Evolutionary conservation across 345 rosid species (phyloP).

Genomic region (Populus tremula): DNA sequence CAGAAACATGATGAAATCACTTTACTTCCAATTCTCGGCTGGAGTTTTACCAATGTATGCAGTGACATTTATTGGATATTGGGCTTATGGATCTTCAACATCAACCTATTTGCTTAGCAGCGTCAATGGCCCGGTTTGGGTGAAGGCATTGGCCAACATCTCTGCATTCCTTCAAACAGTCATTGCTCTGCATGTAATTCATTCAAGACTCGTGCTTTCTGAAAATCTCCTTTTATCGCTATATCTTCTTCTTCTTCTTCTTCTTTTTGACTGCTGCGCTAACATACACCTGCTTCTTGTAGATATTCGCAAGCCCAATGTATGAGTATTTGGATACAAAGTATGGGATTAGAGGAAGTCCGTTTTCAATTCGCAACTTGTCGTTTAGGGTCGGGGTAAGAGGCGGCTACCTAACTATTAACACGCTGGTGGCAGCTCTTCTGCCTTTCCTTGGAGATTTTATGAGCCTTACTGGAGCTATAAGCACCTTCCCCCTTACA

Average conservation of each 20-base stretch:
- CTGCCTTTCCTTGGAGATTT: constrained; percentile 91
- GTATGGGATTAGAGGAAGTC: constrained; percentile 68
- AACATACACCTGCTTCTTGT: neutral
- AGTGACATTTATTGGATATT: constrained; percentile 70
- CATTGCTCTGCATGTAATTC: constrained; percentile 75
- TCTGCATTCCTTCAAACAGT: constrained; percentile 80
- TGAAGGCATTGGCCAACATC: constrained; percentile 70
- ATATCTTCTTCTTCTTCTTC: no score
- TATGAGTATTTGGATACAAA: constrained; percentile 86
- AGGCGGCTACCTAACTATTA: constrained; percentile 70
- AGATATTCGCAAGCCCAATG: constrained; percentile 95
- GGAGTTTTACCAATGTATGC: constrained; percentile 77
- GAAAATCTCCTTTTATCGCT: neutral
- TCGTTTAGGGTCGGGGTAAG: constrained; percentile 59
- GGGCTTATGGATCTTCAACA: constrained; percentile 93
- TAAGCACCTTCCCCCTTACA: constrained; percentile 88
- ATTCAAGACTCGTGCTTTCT: neutral
- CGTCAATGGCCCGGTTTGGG: constrained; percentile 73
- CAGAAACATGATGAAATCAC: constrained; percentile 76
- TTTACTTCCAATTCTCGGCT: constrained; percentile 71
- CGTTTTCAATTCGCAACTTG: constrained; percentile 50
- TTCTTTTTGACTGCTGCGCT: neutral
- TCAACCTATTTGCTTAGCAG: constrained; percentile 66
- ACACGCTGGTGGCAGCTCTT: constrained; percentile 71
- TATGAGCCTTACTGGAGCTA: constrained; percentile 83